These are phyloP conservation scores for Xerocomus potaroensis DNA, from an alignment of 768 basidiomycete species.

Conservation along the genomic window DNA sequence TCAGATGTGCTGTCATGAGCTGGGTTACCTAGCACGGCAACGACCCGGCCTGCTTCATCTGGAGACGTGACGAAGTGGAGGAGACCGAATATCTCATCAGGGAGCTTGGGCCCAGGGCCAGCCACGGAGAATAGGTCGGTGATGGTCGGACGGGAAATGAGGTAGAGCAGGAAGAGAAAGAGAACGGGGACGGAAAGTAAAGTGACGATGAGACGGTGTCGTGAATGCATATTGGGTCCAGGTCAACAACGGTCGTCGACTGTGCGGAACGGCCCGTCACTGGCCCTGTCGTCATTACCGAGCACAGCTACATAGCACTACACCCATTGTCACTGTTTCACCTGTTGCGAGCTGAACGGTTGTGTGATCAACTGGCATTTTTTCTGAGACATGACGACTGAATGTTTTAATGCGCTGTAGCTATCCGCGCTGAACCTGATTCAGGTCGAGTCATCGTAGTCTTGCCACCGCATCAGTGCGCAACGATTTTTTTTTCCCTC, in stretches of 20 bases:
- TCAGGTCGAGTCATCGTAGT: too few species aligned
- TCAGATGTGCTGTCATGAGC: slow-evolving; percentile 26
- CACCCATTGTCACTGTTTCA: too few species aligned
- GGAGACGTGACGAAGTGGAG: slow-evolving; percentile 56
- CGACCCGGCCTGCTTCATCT: slow-evolving; percentile 17
- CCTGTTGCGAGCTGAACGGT: too few species aligned
- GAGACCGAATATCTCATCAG: slow-evolving; percentile 67
- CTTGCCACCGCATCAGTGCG: too few species aligned
- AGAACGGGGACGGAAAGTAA: slow-evolving; percentile 35
- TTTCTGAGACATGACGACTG: too few species aligned
- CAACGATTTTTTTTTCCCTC: too few species aligned
- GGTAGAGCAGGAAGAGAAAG: slow-evolving; percentile 36
- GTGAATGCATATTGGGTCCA: slow-evolving; percentile 6
- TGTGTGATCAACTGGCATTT: too few species aligned
- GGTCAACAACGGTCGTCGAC: neutral
- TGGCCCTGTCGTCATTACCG: too few species aligned
- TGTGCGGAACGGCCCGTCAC: too few species aligned
- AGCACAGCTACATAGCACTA: too few species aligned
- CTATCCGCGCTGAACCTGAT: too few species aligned
- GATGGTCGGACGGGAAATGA: slow-evolving; percentile 34
- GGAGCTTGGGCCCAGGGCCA: slow-evolving; percentile 37
- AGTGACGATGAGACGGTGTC: slow-evolving; percentile 43
- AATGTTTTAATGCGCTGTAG: too few species aligned
- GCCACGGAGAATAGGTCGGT: slow-evolving; percentile 35
- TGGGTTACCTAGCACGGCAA: slow-evolving; percentile 25